Conservation (phyloP, 2,329 filamentous ascomycete species). For the Rugonectria rugulosa region DNA sequence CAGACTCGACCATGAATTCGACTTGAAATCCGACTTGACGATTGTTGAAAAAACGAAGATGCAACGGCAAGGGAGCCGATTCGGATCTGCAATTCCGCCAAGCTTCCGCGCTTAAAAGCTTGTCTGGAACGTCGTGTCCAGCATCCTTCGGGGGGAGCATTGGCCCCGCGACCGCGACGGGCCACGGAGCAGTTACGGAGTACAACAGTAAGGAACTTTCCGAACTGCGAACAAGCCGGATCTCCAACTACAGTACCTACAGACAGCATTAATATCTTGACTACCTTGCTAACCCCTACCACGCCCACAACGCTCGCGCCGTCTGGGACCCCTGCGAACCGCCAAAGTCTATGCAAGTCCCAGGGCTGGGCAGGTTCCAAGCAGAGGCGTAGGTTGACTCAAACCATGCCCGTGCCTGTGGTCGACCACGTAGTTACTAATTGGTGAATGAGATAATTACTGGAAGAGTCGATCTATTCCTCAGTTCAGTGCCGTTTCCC, state of each 20-base stretch:
- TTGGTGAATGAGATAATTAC: no score
- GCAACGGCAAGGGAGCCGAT: conserved; percentile 18
- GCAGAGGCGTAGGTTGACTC: no score
- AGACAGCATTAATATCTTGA: no score
- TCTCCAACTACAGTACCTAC: no score
- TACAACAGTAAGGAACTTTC: background rate
- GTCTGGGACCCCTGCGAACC: conserved; percentile 12
- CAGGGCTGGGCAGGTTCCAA: no score
- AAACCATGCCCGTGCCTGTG: no score
- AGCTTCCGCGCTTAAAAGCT: conserved; percentile 32
- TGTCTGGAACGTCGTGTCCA: conserved; percentile 21
- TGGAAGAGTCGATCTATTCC: no score
- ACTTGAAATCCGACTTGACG: background rate
- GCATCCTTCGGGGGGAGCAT: background rate
- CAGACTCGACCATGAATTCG: no score
- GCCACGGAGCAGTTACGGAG: background rate
- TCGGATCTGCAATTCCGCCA: conserved; percentile 33
- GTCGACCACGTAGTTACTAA: no score
- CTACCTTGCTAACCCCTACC: no score
- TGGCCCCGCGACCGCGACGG: background rate
- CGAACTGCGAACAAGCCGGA: background rate
- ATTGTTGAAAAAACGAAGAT: conserved; percentile 5
- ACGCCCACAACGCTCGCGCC: background rate
- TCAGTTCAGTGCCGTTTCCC: no score
- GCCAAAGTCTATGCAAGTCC: no score